Conservation (phyloP, 108 stramenopile genomes). For the Parietichytrium sp. region DNA sequence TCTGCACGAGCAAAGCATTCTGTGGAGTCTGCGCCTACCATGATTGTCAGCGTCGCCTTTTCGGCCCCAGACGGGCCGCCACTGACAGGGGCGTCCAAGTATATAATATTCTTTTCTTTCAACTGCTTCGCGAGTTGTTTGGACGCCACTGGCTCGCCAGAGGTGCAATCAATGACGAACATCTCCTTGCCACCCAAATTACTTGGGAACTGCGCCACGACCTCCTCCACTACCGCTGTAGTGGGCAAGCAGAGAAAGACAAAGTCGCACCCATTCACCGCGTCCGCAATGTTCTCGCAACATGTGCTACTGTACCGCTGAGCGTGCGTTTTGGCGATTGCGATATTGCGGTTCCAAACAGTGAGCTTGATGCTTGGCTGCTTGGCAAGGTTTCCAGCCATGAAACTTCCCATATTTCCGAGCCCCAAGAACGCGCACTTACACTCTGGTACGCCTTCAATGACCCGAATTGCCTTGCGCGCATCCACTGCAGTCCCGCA, state of each 20-base stretch:
- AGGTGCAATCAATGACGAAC: not conserved
- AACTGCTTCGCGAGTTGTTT: not conserved
- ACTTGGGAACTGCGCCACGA: not conserved
- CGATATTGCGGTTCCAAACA: not conserved
- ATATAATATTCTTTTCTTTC: not conserved
- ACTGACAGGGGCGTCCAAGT: not conserved
- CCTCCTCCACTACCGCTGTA: not conserved
- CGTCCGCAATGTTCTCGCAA: not conserved
- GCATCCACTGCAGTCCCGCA: not conserved
- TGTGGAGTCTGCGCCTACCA: not conserved
- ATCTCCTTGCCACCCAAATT: not conserved
- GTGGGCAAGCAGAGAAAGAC: not conserved
- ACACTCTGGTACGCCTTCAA: not conserved
- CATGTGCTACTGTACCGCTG: not conserved
- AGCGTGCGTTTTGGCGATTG: not conserved
- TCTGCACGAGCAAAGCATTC: not conserved
- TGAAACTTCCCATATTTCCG: not conserved
- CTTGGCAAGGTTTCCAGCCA: not conserved
- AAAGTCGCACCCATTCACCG: not conserved
- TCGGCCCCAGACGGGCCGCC: not conserved
- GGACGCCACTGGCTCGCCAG: not conserved
- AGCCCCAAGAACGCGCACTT: not conserved
- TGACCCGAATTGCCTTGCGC: not conserved
- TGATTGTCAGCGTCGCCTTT: not conserved
- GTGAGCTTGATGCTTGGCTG: not conserved